phyloP scores from a whole-genome alignment of 1,284 basidiomycete species.

The Baeospora myosura region DNA sequence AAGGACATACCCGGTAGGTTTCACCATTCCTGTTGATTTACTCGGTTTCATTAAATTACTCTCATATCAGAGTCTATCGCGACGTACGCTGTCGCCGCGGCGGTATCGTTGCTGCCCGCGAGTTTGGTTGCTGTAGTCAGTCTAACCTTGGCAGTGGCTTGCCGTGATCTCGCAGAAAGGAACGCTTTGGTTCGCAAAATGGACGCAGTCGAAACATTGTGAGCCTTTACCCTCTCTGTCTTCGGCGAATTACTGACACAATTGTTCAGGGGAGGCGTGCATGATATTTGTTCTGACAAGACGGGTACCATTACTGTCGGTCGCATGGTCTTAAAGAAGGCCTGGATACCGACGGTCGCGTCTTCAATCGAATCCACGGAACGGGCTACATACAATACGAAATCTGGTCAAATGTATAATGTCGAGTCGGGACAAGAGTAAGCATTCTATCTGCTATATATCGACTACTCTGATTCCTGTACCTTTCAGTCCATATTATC shows the following conservation, averaged over 20 bases:
- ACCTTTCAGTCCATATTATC: no score
- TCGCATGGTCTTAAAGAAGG: neutral
- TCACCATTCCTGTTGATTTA: no score
- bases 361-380: no score
- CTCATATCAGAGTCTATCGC: no score
- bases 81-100: slow-evolving; percentile 64
- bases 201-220: slow-evolving; percentile 84
- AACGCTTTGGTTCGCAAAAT: slow-evolving; percentile 94
- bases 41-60: no score
- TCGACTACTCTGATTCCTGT: no score
- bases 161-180: slow-evolving; percentile 96
- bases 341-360: slow-evolving; percentile 3
- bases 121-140: slow-evolving; percentile 95
- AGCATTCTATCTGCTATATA: no score
- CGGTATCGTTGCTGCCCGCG: slow-evolving; percentile 94
- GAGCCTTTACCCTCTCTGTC: neutral
- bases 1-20: no score
- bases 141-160: slow-evolving; percentile 90
- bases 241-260: neutral
- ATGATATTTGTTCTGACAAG: slow-evolving; percentile 97
- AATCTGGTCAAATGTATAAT: no score
- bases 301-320: slow-evolving; percentile 45
- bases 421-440: no score
- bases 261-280: slow-evolving; percentile 52
- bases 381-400: no score